These are phyloP conservation scores for Tulasnella sp. DNA, from an alignment of 768 basidiomycete species.

Conservation along the genomic window DNA sequence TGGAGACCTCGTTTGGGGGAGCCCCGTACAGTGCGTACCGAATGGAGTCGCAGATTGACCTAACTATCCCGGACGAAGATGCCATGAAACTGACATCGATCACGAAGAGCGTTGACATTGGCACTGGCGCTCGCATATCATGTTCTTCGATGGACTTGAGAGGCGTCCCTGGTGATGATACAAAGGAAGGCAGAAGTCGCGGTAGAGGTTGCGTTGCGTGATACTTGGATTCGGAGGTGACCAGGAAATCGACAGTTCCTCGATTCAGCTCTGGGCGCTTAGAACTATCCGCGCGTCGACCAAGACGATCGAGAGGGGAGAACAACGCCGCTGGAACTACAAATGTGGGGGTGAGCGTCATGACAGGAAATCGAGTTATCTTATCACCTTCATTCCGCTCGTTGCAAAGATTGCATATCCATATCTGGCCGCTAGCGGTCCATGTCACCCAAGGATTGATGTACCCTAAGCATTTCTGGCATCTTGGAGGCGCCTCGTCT, in stretches of 20 bases:
- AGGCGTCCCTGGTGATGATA: slow-evolving; percentile 35
- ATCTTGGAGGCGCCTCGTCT: slow-evolving; percentile 66
- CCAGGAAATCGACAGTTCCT: slow-evolving; percentile 86
- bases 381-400: slow-evolving; percentile 75
- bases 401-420: slow-evolving; percentile 87
- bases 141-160: slow-evolving; percentile 23
- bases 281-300: slow-evolving; percentile 66
- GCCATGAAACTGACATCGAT: slow-evolving; percentile 73
- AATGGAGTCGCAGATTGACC: slow-evolving; percentile 52
- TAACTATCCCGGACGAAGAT: slow-evolving; percentile 56
- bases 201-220: slow-evolving; percentile 66
- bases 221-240: slow-evolving; percentile 53
- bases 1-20: slow-evolving; percentile 30
- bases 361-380: neutral
- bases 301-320: slow-evolving; percentile 65
- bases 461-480: slow-evolving; percentile 75
- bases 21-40: slow-evolving; percentile 53
- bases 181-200: slow-evolving; percentile 40
- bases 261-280: slow-evolving; percentile 77
- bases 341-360: neutral
- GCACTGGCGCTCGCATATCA: slow-evolving; percentile 40
- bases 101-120: slow-evolving; percentile 72
- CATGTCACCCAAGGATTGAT: slow-evolving; percentile 91
- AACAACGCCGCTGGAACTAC: slow-evolving; percentile 75
- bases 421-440: slow-evolving; percentile 68